A percentile compares a stretch with the other conserved stretches of the same genome.
These are phyloP conservation scores for Aureobasidium sp. DNA, from an alignment of 2,329 filamentous ascomycete genomes.

Conservation along the genomic window DNA sequence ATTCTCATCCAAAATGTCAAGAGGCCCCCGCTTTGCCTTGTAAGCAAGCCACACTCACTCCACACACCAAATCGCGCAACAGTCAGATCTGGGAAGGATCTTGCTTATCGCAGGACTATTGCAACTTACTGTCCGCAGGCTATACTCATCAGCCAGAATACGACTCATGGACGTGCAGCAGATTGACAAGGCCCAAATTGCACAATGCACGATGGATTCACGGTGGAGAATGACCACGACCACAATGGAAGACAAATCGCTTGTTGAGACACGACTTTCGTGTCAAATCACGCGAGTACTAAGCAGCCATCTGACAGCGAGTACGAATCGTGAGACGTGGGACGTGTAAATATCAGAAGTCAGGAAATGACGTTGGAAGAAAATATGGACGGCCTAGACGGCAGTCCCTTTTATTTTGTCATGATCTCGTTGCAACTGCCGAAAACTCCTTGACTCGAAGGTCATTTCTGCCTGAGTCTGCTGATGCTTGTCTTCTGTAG, in stretches of 20 bases:
- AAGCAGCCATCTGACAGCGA: background rate
- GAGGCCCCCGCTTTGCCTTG: background rate
- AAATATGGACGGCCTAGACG: background rate
- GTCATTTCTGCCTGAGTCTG: background rate
- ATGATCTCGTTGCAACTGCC: background rate
- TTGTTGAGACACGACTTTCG: background rate
- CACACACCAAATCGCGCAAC: background rate
- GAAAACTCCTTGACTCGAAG: background rate
- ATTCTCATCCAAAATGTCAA: no score
- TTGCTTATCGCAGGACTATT: background rate
- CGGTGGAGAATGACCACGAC: background rate
- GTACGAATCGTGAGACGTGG: slow-evolving; percentile 6
- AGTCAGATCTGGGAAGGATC: background rate
- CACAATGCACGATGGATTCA: background rate
- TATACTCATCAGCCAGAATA: background rate
- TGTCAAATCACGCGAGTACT: background rate
- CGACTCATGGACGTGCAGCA: slow-evolving; percentile 8
- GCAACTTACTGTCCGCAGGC: background rate
- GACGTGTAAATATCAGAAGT: background rate
- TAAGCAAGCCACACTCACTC: background rate
- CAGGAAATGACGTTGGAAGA: background rate
- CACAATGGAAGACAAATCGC: background rate
- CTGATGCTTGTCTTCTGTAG: background rate
- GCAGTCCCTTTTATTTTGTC: background rate
- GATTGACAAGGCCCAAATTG: background rate